These are phyloP conservation scores for Beauveria varroae DNA, from an alignment of 2,329 filamentous ascomycete species.

Conservation along the genomic window DNA sequence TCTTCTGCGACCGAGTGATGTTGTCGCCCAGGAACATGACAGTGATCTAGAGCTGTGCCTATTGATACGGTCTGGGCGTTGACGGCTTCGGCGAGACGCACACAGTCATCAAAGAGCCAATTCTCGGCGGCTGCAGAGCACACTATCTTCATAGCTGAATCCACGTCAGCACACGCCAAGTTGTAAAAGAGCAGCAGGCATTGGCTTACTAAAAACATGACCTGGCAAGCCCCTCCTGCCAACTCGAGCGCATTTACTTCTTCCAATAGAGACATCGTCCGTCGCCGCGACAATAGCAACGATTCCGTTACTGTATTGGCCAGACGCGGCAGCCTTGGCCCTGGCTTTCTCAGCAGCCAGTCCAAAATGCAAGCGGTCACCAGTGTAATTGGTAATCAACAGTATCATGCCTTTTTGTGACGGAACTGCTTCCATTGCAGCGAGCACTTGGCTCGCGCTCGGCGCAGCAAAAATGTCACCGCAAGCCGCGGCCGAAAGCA, in stretches of 20 bases:
- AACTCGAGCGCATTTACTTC: slow-evolving; percentile 49
- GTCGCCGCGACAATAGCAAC: slow-evolving; percentile 50
- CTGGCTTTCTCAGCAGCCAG: slow-evolving; percentile 51
- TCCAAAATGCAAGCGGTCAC: slow-evolving; percentile 55
- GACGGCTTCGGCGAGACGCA: slow-evolving; percentile 41
- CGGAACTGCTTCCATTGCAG: slow-evolving; percentile 47
- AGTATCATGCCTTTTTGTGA: slow-evolving; percentile 48
- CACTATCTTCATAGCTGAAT: slow-evolving; percentile 45
- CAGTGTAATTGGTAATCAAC: slow-evolving; percentile 58
- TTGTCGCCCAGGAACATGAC: slow-evolving; percentile 47
- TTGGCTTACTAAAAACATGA: slow-evolving; percentile 43
- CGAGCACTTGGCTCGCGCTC: slow-evolving; percentile 54
- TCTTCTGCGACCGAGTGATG: slow-evolving; percentile 37
- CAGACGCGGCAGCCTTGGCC: slow-evolving; percentile 43
- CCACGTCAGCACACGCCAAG: slow-evolving; percentile 28
- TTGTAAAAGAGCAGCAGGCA: slow-evolving; percentile 21
- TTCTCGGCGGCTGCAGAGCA: slow-evolving; percentile 41
- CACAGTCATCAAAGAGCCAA: slow-evolving; percentile 40
- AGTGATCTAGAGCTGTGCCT: slow-evolving; percentile 52
- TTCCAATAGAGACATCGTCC: background rate
- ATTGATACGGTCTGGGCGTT: slow-evolving; percentile 47
- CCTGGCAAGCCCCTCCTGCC: slow-evolving; percentile 55
- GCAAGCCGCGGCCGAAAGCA: slow-evolving; percentile 51
- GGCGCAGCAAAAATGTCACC: slow-evolving; percentile 61
- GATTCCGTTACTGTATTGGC: slow-evolving; percentile 54